Evolutionary conservation across 768 basidiomycete genomes (phyloP), one percentile per base, ranked within the genome.

Genomic region (Gelatoporia subvermispora): DNA sequence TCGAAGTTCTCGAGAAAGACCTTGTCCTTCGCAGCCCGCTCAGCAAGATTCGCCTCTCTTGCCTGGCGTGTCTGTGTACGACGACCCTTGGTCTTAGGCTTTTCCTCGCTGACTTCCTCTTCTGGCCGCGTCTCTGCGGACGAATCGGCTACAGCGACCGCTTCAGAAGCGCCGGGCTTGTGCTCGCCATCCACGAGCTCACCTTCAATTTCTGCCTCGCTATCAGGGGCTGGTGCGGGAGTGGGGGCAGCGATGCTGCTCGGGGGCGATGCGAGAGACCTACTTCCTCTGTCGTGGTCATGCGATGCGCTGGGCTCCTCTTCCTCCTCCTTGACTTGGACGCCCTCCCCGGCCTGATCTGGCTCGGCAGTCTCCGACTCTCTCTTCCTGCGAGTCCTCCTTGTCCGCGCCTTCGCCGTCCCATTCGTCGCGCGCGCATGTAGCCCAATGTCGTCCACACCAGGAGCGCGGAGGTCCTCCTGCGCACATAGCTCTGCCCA

Each of bases 401-500:
- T 48, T 64, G 63, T 58, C 66, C 75, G 56, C 67, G 67, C 37
- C 60, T 66, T 61, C 58, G 68, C 50, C 57, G 65, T 56, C 55
- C 47, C 53, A 57, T 72, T 54, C 56, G 63, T 37, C 68, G 75
- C 45, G 59, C 75, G 61, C 18, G 68, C 65, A 72, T 77, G 68
- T 35, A 80, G 61, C 13, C 82, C 83, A 37, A 88, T 71, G 51
- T 88, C 85, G 35, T 79, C 75, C 20, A 83, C 68, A n/a, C 84
- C 79, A 9, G 88, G 91, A 0, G 88, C 79, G 24, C 83, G 77
- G 48, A 79, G 81, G 15, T 89, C 87, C 11, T 85, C 83, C 52
- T 79, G 82, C 22, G 64, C 65, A 55, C 87, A 88, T 4, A 90
- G 66, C 60, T 93, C 90, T 0, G 77, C 78, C 91, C 91, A 94